phyloP scores from a whole-genome alignment of 768 basidiomycete species.

The Tremella fuciformis region DNA sequence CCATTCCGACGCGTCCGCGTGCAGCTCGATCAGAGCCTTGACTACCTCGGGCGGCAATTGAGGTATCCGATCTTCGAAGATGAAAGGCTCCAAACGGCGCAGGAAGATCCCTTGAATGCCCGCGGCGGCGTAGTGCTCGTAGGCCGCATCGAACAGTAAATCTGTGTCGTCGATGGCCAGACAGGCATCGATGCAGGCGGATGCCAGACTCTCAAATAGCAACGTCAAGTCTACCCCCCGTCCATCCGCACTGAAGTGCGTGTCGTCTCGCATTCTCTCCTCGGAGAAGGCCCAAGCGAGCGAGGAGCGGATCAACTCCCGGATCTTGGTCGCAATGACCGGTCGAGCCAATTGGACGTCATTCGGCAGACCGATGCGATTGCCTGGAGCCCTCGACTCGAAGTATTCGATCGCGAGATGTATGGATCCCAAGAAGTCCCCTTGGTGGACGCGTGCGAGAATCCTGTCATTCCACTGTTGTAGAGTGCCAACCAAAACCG shows the following conservation, averaged over 20 bases:
- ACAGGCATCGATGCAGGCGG: constrained; percentile 59
- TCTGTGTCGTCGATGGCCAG: constrained; percentile 75
- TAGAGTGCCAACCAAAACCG: constrained; percentile 75
- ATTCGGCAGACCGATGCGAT: constrained; percentile 78
- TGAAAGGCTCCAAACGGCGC: constrained; percentile 71
- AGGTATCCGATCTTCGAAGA: constrained; percentile 69
- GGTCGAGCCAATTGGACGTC: constrained; percentile 60
- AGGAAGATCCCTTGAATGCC: constrained; percentile 85
- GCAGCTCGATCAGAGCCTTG: constrained; percentile 73
- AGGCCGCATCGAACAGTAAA: constrained; percentile 89
- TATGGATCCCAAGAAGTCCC: constrained; percentile 87
- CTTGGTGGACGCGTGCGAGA: constrained; percentile 72
- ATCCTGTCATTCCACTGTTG: constrained; percentile 95
- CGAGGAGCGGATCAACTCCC: constrained; percentile 81
- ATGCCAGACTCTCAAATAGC: constrained; percentile 82
- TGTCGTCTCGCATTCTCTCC: constrained; percentile 85
- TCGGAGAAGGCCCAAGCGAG: constrained; percentile 88
- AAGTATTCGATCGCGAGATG: constrained; percentile 80
- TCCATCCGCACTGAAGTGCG: constrained; percentile 74
- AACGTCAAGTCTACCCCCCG: constrained; percentile 88
- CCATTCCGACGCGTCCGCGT: constrained; percentile 67
- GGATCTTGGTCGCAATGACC: constrained; percentile 71
- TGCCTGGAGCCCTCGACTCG: constrained; percentile 69
- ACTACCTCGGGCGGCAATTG: constrained; percentile 82
- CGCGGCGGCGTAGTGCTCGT: constrained; percentile 77